phyloP scores from a whole-genome alignment of 176 grass and related monocot genomes.

The Otatea glauca region DNA sequence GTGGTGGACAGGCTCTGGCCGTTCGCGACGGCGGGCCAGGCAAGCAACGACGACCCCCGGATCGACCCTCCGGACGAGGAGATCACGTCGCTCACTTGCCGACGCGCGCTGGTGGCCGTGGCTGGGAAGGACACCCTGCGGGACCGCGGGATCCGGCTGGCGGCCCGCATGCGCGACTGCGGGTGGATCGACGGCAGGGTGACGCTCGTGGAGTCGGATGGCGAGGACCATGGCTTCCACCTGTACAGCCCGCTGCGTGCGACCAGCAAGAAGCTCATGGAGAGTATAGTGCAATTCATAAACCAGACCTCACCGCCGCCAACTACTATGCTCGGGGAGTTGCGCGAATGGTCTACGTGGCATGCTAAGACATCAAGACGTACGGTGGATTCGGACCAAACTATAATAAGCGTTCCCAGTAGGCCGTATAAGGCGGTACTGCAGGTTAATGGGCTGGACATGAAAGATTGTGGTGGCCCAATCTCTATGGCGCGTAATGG shows the following conservation, averaged over 20 bases:
- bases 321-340: background rate
- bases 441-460: background rate
- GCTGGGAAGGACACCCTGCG: background rate
- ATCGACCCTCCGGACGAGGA: background rate
- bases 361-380: background rate
- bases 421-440: background rate
- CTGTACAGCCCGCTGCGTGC: background rate
- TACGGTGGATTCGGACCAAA: background rate
- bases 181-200: background rate
- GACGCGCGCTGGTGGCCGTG: slow-evolving; percentile 2
- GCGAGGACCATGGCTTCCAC: slow-evolving; percentile 26
- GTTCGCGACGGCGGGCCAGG: background rate
- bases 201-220: background rate
- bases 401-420: background rate
- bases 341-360: background rate
- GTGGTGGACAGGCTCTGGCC: background rate
- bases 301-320: background rate
- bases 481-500: background rate
- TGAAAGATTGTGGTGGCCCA: background rate
- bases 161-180: background rate
- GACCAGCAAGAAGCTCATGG: background rate
- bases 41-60: slow-evolving; percentile 26
- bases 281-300: slow-evolving; percentile 9
- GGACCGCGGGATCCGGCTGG: background rate
- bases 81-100: background rate